Percentiles rank a stretch among this genome's conserved stretches.
phyloP scores from a whole-genome alignment of 129 eudicot species.

The Mikania micrantha region DNA sequence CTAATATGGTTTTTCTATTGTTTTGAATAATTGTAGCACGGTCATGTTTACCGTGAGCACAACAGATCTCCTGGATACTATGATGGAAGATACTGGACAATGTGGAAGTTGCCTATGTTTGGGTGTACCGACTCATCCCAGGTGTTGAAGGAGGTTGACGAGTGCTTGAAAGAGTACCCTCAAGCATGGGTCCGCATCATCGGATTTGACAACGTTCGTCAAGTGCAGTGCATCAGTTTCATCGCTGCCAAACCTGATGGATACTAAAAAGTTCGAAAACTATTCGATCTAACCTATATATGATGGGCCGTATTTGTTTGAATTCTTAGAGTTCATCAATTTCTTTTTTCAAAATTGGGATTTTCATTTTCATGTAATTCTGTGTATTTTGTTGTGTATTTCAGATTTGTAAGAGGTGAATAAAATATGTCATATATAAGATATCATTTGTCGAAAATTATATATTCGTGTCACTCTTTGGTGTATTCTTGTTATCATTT shows the following conservation, averaged over 20 bases:
- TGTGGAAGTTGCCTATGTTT: slow-evolving; percentile 90
- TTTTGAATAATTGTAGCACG: slow-evolving; percentile 9
- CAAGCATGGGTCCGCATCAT: slow-evolving; percentile 47
- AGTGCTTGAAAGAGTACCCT: slow-evolving; percentile 53
- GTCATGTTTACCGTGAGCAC: slow-evolving; percentile 57
- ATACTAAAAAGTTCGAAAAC: slow-evolving; percentile 8
- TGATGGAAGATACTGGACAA: slow-evolving; percentile 83
- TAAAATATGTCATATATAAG: slow-evolving; percentile 22
- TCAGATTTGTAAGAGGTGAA: slow-evolving; percentile 26
- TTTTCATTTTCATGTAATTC: background rate
- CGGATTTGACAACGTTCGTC: slow-evolving; percentile 74
- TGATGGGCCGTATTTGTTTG: slow-evolving; percentile 22
- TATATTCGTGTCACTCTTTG: background rate
- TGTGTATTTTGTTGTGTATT: slow-evolving; percentile 15
- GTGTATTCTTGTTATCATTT: too few relatives aligned
- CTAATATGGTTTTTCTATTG: background rate
- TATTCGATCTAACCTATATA: slow-evolving; percentile 10
- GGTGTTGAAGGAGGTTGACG: slow-evolving; percentile 41
- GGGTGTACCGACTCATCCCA: slow-evolving; percentile 65
- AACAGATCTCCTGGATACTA: slow-evolving; percentile 56
- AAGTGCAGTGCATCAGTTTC: slow-evolving; percentile 82
- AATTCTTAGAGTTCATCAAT: slow-evolving; percentile 22
- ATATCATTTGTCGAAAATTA: slow-evolving; percentile 6
- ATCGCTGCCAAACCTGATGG: slow-evolving; percentile 46
- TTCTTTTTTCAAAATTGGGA: slow-evolving; percentile 7